These are phyloP conservation scores for Boletus sp. DNA, from an alignment of 768 basidiomycete genomes.

Conservation along the genomic window DNA sequence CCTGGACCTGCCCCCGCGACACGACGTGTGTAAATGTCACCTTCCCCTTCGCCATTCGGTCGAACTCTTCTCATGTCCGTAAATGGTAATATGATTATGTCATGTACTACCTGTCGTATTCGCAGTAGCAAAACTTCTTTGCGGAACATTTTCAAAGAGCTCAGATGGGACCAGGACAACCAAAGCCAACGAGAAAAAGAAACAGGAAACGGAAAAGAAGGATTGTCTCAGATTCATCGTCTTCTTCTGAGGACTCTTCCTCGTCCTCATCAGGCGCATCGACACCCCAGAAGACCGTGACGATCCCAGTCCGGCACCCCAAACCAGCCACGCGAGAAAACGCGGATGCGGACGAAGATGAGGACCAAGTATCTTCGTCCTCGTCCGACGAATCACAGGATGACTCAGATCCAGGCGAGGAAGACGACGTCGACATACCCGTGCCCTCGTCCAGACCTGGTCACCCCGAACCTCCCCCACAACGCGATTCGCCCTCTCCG, in stretches of 20 bases:
- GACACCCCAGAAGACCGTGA: slow-evolving; percentile 6
- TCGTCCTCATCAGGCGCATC: slow-evolving; percentile 20
- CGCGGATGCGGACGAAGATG: background rate
- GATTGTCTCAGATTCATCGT: slow-evolving; percentile 40
- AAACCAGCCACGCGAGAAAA: background rate
- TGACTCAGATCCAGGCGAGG: slow-evolving; percentile 1
- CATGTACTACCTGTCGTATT: background rate
- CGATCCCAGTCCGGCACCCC: slow-evolving; percentile 2
- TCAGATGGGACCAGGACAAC: slow-evolving; percentile 29
- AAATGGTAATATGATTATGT: background rate
- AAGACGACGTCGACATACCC: slow-evolving; percentile 1
- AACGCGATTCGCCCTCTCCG: slow-evolving; percentile 28
- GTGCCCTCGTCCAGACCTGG: background rate
- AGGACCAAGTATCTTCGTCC: slow-evolving; percentile 14
- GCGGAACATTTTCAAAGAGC: background rate
- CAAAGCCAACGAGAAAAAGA: slow-evolving; percentile 40
- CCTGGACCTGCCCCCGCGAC: background rate
- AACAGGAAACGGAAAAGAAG: slow-evolving; percentile 55
- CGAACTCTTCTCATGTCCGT: no score
- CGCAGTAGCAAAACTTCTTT: background rate
- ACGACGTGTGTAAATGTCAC: no score
- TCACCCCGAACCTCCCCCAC: background rate
- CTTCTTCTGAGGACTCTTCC: slow-evolving; percentile 34
- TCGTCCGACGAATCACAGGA: slow-evolving; percentile 16
- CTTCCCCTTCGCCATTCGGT: no score